Evolutionary conservation across 495 filamentous ascomycete genomes (phyloP).

Genomic region (Aspergillus nanangensis): DNA sequence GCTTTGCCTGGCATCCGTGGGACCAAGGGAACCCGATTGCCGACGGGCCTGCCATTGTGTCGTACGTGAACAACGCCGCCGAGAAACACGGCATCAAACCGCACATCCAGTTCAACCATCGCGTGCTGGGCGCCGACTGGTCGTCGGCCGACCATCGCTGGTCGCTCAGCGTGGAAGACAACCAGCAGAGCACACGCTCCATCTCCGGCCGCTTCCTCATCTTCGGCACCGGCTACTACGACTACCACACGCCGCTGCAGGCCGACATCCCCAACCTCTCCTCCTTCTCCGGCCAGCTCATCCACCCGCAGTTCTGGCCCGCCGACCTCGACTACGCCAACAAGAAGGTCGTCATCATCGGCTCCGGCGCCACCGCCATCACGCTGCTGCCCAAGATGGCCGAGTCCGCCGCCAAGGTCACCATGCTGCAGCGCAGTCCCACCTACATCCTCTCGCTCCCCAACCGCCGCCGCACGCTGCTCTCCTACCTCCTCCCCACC

Average conservation of each 20-base stretch:
- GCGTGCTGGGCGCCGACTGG: slow-evolving; percentile 54
- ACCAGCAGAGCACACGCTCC: slow-evolving; percentile 36
- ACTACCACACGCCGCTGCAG: slow-evolving; percentile 55
- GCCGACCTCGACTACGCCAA: slow-evolving; percentile 42
- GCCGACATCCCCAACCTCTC: slow-evolving; percentile 40
- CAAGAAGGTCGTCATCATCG: slow-evolving; percentile 54
- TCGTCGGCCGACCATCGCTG: slow-evolving; percentile 55
- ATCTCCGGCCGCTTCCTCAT: slow-evolving; percentile 54
- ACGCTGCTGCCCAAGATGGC: slow-evolving; percentile 46
- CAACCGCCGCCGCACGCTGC: slow-evolving; percentile 28
- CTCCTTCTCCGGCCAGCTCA: slow-evolving; percentile 37
- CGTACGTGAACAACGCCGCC: slow-evolving; percentile 60
- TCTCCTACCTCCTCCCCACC: slow-evolving; percentile 38
- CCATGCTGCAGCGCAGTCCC: slow-evolving; percentile 56
- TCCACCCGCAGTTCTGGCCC: slow-evolving; percentile 54
- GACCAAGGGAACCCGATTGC: slow-evolving; percentile 54
- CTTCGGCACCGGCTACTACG: slow-evolving; percentile 60
- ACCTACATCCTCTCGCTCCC: slow-evolving; percentile 54
- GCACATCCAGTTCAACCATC: slow-evolving; percentile 57
- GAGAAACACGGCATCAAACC: slow-evolving; percentile 55
- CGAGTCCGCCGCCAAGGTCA: slow-evolving; percentile 40
- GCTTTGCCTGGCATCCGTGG: slow-evolving; percentile 69
- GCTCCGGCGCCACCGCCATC: slow-evolving; percentile 54
- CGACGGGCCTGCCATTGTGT: slow-evolving; percentile 50
- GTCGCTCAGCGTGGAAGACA: slow-evolving; percentile 52